phyloP scores from a whole-genome alignment of 2,329 filamentous ascomycete genomes.

The Cladosporium cucumerinum region DNA sequence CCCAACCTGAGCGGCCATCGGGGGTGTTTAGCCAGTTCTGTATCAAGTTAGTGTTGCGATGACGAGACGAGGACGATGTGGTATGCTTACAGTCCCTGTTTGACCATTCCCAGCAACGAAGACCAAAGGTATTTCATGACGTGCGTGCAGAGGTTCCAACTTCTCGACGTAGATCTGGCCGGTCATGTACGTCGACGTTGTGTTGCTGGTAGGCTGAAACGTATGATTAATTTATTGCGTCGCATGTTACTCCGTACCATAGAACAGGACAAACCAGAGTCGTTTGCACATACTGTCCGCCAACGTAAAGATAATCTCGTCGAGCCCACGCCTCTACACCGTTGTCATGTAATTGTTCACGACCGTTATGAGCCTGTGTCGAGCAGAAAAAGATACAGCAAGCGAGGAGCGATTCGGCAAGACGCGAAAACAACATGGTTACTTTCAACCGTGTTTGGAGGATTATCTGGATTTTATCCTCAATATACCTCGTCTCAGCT shows the following conservation, averaged over 20 bases:
- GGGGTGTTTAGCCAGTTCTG: conserved; percentile 49
- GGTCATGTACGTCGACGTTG: conserved; percentile 21
- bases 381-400: background rate
- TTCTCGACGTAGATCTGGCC: conserved; percentile 56
- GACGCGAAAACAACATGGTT: background rate
- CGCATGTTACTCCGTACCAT: background rate
- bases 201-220: conserved; percentile 13
- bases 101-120: conserved; percentile 45
- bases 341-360: background rate
- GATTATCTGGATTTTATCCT: background rate
- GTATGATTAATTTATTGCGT: background rate
- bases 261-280: background rate
- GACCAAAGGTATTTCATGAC: conserved; percentile 36
- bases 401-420: background rate
- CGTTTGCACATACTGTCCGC: conserved; percentile 23
- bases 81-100: conserved; percentile 39
- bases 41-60: too few relatives aligned
- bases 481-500: background rate
- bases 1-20: conserved; percentile 47
- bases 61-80: background rate
- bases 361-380: background rate
- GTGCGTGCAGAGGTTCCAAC: conserved; percentile 36
- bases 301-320: conserved; percentile 23
- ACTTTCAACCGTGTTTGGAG: background rate
- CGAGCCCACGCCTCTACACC: background rate